A percentile compares a stretch with the other conserved stretches of the same genome.
phyloP scores from a whole-genome alignment of 805 yeast species.

The Isabelozyma rhagii region DNA sequence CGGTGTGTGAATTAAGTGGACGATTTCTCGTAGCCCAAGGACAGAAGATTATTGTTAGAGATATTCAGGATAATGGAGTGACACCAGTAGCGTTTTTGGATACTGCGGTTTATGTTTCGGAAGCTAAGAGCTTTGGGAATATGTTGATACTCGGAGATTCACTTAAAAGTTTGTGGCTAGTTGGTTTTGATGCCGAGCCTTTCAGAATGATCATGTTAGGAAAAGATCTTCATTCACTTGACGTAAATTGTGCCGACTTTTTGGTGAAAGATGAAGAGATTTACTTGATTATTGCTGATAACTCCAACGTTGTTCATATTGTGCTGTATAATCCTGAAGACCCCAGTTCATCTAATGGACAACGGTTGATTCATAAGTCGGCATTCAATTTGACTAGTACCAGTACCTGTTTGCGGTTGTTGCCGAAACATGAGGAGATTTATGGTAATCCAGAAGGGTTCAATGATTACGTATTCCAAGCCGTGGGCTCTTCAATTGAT shows the following conservation, averaged over 20 bases:
- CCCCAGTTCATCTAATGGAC: slow-evolving; percentile 77
- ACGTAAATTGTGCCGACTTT: slow-evolving; percentile 74
- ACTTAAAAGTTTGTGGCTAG: slow-evolving; percentile 69
- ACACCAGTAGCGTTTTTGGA: slow-evolving; percentile 94
- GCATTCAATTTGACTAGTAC: slow-evolving; percentile 66
- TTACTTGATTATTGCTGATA: slow-evolving; percentile 66
- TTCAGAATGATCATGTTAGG: slow-evolving; percentile 78
- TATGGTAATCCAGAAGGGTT: slow-evolving; percentile 24
- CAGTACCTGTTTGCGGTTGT: slow-evolving; percentile 51
- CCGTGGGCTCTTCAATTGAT: slow-evolving; percentile 71
- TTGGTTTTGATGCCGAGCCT: slow-evolving; percentile 94
- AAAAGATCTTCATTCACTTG: slow-evolving; percentile 63
- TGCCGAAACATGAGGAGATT: slow-evolving; percentile 38
- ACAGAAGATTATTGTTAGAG: slow-evolving; percentile 75
- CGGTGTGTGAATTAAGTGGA: slow-evolving; percentile 78
- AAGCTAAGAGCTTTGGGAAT: slow-evolving; percentile 80
- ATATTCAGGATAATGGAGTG: slow-evolving; percentile 81
- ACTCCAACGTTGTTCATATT: slow-evolving; percentile 61
- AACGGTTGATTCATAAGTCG: slow-evolving; percentile 63
- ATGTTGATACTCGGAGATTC: slow-evolving; percentile 80
- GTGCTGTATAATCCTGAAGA: slow-evolving; percentile 92
- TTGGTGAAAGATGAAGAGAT: slow-evolving; percentile 68
- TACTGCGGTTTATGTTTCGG: slow-evolving; percentile 74
- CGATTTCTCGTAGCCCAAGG: slow-evolving; percentile 83
- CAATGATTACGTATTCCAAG: slow-evolving; percentile 39